Conservation (phyloP, 2,329 filamentous ascomycete species). For the Penicillium occitanis region DNA sequence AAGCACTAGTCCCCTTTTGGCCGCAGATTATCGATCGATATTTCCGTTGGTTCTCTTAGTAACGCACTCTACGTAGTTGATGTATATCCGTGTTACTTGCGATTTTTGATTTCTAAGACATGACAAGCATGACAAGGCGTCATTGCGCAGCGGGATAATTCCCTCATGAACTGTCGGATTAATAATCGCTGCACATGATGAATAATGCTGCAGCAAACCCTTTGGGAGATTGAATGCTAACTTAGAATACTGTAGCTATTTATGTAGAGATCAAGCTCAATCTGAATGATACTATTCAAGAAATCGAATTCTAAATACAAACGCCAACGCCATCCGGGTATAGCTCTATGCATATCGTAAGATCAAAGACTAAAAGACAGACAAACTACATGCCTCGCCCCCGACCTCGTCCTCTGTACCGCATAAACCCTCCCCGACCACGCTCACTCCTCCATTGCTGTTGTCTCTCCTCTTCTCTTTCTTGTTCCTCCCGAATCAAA, state of each 20-base stretch:
- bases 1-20: constrained; percentile 4
- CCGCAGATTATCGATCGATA: background rate
- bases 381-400: constrained; percentile 23
- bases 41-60: background rate
- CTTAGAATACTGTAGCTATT: background rate
- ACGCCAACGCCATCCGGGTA: constrained; percentile 13
- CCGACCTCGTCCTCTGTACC: constrained; percentile 50
- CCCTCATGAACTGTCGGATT: background rate
- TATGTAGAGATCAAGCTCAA: background rate
- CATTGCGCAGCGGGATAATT: background rate
- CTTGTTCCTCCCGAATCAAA: constrained; percentile 61
- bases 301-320: background rate
- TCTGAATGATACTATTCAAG: background rate
- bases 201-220: background rate
- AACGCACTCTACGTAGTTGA: background rate
- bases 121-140: background rate
- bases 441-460: constrained; percentile 55
- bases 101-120: background rate
- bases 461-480: constrained; percentile 55
- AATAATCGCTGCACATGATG: background rate
- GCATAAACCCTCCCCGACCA: constrained; percentile 50
- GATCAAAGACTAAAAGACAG: background rate
- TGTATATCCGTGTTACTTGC: background rate
- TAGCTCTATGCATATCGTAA: constrained; percentile 6
- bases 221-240: background rate